A percentile compares a stretch with the other conserved stretches of the same genome.
Evolutionary conservation across 2,329 filamentous ascomycete genomes (phyloP).

Genomic region (Aureobasidium sp.): DNA sequence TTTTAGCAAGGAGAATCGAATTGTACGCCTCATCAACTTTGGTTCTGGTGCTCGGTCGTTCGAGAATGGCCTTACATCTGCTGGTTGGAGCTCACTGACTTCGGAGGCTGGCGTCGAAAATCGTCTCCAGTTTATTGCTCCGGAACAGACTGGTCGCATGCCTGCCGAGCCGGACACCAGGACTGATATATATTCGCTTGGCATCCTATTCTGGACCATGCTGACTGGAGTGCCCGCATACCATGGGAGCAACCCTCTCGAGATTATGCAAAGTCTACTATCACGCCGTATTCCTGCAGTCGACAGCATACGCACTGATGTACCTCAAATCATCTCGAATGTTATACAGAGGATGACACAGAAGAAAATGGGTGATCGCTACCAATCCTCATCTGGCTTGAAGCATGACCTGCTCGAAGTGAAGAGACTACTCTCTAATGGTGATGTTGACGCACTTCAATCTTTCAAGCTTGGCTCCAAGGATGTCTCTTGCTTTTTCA

Average conservation of each 20-base stretch:
- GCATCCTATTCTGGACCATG: constrained; percentile 81
- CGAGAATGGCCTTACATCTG: constrained; percentile 76
- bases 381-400: constrained; percentile 80
- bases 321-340: constrained; percentile 71
- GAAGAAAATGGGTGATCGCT: constrained; percentile 78
- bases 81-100: constrained; percentile 77
- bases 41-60: constrained; percentile 82
- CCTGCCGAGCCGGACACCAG: constrained; percentile 84
- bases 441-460: constrained; percentile 61
- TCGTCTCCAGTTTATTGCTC: constrained; percentile 85
- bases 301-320: constrained; percentile 67
- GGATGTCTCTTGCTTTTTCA: constrained; percentile 88
- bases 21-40: constrained; percentile 74
- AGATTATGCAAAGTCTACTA: constrained; percentile 85
- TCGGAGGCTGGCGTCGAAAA: constrained; percentile 79
- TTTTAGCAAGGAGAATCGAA: constrained; percentile 61
- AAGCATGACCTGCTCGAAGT: constrained; percentile 72
- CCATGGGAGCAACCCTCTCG: constrained; percentile 69
- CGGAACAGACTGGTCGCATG: constrained; percentile 89
- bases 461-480: constrained; percentile 71
- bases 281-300: constrained; percentile 69
- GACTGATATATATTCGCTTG: constrained; percentile 89
- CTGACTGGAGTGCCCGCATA: constrained; percentile 74
- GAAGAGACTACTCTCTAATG: constrained; percentile 64
- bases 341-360: constrained; percentile 90